phyloP scores from a whole-genome alignment of 805 yeast genomes.

The Komagataella mondaviorum region DNA sequence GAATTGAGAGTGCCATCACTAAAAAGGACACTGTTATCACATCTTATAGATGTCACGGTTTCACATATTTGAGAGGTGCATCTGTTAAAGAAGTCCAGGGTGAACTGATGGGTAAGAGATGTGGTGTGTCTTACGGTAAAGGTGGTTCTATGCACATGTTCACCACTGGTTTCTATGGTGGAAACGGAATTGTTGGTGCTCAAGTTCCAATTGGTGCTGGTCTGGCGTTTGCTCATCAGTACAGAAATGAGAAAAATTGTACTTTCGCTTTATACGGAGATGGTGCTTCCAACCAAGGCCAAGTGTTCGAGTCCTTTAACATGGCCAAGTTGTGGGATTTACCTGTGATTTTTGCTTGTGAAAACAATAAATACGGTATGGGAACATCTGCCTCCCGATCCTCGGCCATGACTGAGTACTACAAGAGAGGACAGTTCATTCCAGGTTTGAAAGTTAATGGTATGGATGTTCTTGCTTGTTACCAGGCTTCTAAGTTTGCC shows the following conservation, averaged over 20 bases:
- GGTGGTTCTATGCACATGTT: constrained; percentile 99
- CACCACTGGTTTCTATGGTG: constrained; percentile 93
- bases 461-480: constrained; percentile 93
- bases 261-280: constrained; percentile 92
- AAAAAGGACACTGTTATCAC: constrained; percentile 83
- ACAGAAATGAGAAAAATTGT: constrained; percentile 65
- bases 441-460: constrained; percentile 98
- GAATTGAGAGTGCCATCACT: constrained; percentile 90
- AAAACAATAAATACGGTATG: constrained; percentile 99
- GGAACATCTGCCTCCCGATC: constrained; percentile 97
- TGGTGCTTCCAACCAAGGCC: constrained; percentile 99
- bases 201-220: constrained; percentile 99
- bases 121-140: constrained; percentile 93
- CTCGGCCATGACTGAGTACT: constrained; percentile 91
- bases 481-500: constrained; percentile 94
- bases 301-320: constrained; percentile 94
- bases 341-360: constrained; percentile 92
- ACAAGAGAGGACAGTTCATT: constrained; percentile 98
- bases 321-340: constrained; percentile 98
- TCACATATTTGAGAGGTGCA: constrained; percentile 93
- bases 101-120: constrained; percentile 92
- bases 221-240: constrained; percentile 95
- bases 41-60: constrained; percentile 98
- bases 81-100: constrained; percentile 83
- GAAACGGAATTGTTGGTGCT: constrained; percentile 99